Evolutionary conservation across 345 rosid genomes (phyloP).

Genomic region (Draba incana): DNA sequence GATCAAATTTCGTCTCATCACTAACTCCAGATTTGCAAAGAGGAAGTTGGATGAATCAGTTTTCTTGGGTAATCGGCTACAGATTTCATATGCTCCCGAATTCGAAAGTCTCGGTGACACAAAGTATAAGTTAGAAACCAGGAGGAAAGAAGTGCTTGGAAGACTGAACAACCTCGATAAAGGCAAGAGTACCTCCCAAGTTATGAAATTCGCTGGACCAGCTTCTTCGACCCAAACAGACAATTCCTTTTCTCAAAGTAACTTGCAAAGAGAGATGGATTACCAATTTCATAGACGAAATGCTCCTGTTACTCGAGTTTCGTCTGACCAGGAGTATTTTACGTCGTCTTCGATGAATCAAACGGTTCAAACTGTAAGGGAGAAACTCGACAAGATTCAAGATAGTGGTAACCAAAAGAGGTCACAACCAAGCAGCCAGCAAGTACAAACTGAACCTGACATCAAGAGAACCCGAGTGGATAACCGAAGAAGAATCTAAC

Average conservation of each 20-base stretch:
- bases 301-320: constrained; percentile 56
- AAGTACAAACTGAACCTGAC: constrained; percentile 50
- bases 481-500: constrained; percentile 77
- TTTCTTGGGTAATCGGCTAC: constrained; percentile 73
- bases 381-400: constrained; percentile 82
- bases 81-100: constrained; percentile 78
- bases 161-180: constrained; percentile 48
- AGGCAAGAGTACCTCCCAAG: constrained; percentile 27
- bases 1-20: constrained; percentile 66
- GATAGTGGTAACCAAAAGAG: constrained; percentile 43
- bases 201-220: constrained; percentile 18
- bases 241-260: constrained; percentile 26
- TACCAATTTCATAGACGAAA: constrained; percentile 35
- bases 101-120: constrained; percentile 77
- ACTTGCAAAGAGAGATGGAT: constrained; percentile 46
- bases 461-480: constrained; percentile 62
- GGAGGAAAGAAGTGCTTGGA: constrained; percentile 73
- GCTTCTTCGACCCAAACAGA: constrained; percentile 1
- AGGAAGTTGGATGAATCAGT: constrained; percentile 80
- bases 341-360: constrained; percentile 79
- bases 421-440: constrained; percentile 60
- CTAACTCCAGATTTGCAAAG: constrained; percentile 92
- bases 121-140: constrained; percentile 74
- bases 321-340: constrained; percentile 85
- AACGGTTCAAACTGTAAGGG: constrained; percentile 69